These are phyloP conservation scores for Pichia sp. DNA, from an alignment of 1,139 yeast species.

Conservation along the genomic window DNA sequence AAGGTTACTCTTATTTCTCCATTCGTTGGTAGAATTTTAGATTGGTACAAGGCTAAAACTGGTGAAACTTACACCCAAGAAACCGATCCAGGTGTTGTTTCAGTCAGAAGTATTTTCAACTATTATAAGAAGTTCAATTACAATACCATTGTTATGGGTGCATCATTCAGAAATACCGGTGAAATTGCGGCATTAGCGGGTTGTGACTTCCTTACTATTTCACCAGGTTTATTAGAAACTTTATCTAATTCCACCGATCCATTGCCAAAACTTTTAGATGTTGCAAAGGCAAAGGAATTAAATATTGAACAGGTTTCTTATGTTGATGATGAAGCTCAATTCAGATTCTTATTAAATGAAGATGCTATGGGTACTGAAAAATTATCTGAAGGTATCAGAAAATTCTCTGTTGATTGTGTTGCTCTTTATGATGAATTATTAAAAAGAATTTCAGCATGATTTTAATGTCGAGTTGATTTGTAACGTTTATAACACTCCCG, in stretches of 20 bases:
- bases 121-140: slow-evolving; percentile 97
- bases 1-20: slow-evolving; percentile 94
- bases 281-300: slow-evolving; percentile 43
- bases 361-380: slow-evolving; percentile 99
- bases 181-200: slow-evolving; percentile 98
- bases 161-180: slow-evolving; percentile 96
- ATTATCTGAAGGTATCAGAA: slow-evolving; percentile 95
- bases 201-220: slow-evolving; percentile 90
- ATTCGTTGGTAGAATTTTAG: slow-evolving; percentile 97
- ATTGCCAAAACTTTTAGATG: slow-evolving; percentile 76
- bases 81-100: slow-evolving; percentile 91
- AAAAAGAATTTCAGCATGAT: slow-evolving; percentile 42
- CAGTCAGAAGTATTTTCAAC: slow-evolving; percentile 86
- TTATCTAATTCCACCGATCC: slow-evolving; percentile 69
- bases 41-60: slow-evolving; percentile 94
- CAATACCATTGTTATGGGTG: slow-evolving; percentile 99
- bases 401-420: slow-evolving; percentile 89
- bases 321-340: slow-evolving; percentile 78
- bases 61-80: slow-evolving; percentile 80
- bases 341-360: slow-evolving; percentile 90
- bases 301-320: slow-evolving; percentile 68
- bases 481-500: background rate
- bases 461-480: slow-evolving; percentile 29
- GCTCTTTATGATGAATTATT: slow-evolving; percentile 77
- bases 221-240: slow-evolving; percentile 90